Evolutionary conservation across 805 yeast species (phyloP).

Genomic region (Saccharomycopsis malanga): DNA sequence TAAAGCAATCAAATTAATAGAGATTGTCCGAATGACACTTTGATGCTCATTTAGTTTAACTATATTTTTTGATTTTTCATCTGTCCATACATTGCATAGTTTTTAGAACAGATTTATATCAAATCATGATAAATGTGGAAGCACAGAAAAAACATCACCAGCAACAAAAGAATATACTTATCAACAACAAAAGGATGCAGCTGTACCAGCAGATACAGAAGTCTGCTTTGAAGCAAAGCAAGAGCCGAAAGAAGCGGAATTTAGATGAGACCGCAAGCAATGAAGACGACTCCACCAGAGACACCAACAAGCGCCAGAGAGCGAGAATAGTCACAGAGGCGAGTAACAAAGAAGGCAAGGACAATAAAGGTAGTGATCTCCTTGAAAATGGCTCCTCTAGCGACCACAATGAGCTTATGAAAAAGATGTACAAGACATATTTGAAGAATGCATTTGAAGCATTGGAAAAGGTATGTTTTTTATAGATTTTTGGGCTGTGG

Average conservation of each 20-base stretch:
- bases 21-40: not conserved
- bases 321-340: not conserved
- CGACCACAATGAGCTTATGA: not conserved
- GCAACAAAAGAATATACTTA: not conserved
- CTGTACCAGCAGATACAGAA: too few relatives aligned
- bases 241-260: not conserved
- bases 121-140: not conserved
- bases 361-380: not conserved
- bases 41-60: not conserved
- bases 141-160: not conserved
- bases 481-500: not conserved
- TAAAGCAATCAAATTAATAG: too few relatives aligned
- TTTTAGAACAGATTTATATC: not conserved
- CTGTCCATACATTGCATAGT: not conserved
- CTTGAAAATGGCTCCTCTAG: not conserved
- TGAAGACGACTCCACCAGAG: too few relatives aligned
- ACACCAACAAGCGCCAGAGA: not conserved
- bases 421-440: constrained; percentile 31
- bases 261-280: not conserved
- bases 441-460: constrained; percentile 65
- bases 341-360: not conserved
- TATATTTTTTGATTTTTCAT: too few relatives aligned
- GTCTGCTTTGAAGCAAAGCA: too few relatives aligned
- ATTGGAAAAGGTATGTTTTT: constrained; percentile 46
- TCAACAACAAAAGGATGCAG: too few relatives aligned